phyloP scores from a whole-genome alignment of 306 rosid genomes.

The Vigna angularis region DNA sequence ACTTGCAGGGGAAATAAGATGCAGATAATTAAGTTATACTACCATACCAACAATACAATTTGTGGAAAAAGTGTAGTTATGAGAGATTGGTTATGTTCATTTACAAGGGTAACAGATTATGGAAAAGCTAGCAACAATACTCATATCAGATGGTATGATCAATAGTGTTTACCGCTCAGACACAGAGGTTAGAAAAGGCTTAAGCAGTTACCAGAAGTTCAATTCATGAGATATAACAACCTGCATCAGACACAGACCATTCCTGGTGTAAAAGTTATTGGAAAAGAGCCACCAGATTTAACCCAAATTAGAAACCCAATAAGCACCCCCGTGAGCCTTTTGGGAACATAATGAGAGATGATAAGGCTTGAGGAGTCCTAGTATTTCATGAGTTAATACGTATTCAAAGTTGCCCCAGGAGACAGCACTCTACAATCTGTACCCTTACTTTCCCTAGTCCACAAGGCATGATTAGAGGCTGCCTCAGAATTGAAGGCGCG shows the following conservation, averaged over 20 bases:
- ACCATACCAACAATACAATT: background rate
- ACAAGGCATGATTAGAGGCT: conserved; percentile 10
- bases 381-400: background rate
- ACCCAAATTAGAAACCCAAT: background rate
- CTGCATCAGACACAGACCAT: background rate
- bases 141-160: background rate
- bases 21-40: background rate
- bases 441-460: background rate
- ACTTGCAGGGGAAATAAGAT: background rate
- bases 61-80: background rate
- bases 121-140: background rate
- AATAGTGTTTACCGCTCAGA: background rate
- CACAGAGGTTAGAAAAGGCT: background rate
- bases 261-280: background rate
- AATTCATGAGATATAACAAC: background rate
- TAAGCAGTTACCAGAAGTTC: background rate
- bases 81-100: background rate
- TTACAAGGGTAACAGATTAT: background rate
- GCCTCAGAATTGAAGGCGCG: background rate
- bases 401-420: background rate
- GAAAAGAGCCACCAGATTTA: background rate
- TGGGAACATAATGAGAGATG: background rate
- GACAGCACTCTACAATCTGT: background rate
- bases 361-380: background rate
- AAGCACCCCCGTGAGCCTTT: background rate